These are phyloP conservation scores for Steccherinum ochraceum DNA, from an alignment of 768 basidiomycete species.

Conservation along the genomic window DNA sequence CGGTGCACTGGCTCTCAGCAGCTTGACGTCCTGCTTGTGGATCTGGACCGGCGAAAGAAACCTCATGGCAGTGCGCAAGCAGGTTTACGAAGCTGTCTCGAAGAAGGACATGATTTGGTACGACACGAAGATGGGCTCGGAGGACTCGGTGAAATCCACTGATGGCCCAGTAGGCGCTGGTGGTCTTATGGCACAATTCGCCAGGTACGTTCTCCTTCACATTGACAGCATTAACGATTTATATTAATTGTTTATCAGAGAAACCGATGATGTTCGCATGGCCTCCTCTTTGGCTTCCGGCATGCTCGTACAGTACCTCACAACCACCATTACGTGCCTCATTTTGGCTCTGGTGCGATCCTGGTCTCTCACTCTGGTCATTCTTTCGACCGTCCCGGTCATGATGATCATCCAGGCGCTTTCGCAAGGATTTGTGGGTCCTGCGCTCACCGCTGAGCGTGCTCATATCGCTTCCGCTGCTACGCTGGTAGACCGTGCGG, in stretches of 20 bases:
- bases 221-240: no score
- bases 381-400: constrained; percentile 83
- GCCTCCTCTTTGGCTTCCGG: constrained; percentile 80
- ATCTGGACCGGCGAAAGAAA: constrained; percentile 83
- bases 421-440: constrained; percentile 63
- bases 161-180: constrained; percentile 68
- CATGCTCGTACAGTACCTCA: constrained; percentile 71
- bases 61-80: constrained; percentile 55
- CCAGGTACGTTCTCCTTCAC: constrained; percentile 43
- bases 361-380: constrained; percentile 82
- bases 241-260: constrained; percentile 39
- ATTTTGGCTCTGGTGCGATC: constrained; percentile 77
- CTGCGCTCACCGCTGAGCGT: constrained; percentile 65
- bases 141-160: constrained; percentile 33
- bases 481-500: constrained; percentile 72
- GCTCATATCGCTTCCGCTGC: constrained; percentile 63
- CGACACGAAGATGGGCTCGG: constrained; percentile 67
- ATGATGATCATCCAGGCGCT: constrained; percentile 71
- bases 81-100: constrained; percentile 64
- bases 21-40: constrained; percentile 76
- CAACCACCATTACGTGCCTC: constrained; percentile 74
- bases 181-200: constrained; percentile 91
- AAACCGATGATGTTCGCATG: constrained; percentile 89
- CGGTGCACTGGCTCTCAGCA: constrained; percentile 65
- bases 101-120: constrained; percentile 85